Evolutionary conservation across 202 grass and related monocot genomes (phyloP), one percentile per base, ranked within the genome.

Genomic region (Miscanthus sacchariflorus): DNA sequence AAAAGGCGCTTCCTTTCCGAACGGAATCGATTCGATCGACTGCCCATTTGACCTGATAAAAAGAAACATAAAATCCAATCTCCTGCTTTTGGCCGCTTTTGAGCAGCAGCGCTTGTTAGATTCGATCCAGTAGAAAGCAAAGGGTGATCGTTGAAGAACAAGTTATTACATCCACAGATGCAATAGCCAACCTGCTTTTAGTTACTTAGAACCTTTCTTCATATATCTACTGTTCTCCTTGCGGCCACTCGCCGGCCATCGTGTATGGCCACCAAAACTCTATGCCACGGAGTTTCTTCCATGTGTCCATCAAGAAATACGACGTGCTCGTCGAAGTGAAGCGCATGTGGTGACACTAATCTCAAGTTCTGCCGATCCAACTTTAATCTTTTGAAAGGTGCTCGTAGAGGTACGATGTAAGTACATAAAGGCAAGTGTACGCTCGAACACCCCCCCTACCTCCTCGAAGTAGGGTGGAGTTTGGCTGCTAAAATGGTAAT

Each of bases 21-120:
- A 80, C 45, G 58, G 70, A 81, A 89, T 89, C 69, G 18, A 81
- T 89, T 81, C 76, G 11, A 79, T 72, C 11, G 27, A 39, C 78
- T 80, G 58, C 44, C 43, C 35, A 81, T 81, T 89, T 89, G 87
- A 89, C 76, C 69, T 40, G 13, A 63, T 14, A 58, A 72, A 74
- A 89, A 66, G 68, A 68, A 80, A 75, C 35, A 45, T 45, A 45
- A 80, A 79, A 84, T 78, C 65, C 25, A 33, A 44, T 61, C 49
- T 35, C 9, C 76, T 19, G 40, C 87, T 89, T 89, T 89, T 84
- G 43, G 81, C 68, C 56, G 76, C 87, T 89, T 68, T 79, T 49
- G 43, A 45, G 63, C 59, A 68, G 6, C n/a, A 56, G 72, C 15
- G 30, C 48, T 50, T 50, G 48, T 17, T 50, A 36, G 46, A 64